These are phyloP conservation scores for Colletotrichum higginsianum DNA, from an alignment of 2,329 filamentous ascomycete species.

Conservation along the genomic window DNA sequence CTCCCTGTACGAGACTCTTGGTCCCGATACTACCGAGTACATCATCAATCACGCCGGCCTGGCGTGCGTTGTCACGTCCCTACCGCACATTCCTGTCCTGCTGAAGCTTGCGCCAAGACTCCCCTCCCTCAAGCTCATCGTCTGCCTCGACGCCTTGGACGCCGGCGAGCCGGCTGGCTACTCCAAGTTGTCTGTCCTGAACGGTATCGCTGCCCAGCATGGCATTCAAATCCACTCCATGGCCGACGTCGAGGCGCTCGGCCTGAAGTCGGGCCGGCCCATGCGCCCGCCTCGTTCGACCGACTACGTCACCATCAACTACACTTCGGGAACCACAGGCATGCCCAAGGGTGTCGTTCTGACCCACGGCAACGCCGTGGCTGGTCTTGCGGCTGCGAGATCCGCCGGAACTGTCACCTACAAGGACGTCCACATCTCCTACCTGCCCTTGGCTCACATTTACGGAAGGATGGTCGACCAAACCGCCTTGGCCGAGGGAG, in stretches of 20 bases:
- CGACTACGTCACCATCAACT: constrained; percentile 91
- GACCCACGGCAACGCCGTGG: constrained; percentile 85
- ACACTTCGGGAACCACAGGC: constrained; percentile 89
- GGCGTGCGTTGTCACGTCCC: constrained; percentile 80
- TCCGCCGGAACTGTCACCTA: constrained; percentile 65
- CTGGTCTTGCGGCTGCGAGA: constrained; percentile 76
- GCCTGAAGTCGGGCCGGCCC: constrained; percentile 77
- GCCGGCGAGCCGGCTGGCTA: constrained; percentile 82
- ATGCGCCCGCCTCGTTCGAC: constrained; percentile 80
- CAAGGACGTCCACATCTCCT: constrained; percentile 81
- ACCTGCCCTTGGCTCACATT: constrained; percentile 94
- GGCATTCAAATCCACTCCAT: constrained; percentile 87
- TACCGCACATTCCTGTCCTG: constrained; percentile 85
- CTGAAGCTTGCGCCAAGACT: constrained; percentile 84
- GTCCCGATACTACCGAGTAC: constrained; percentile 91
- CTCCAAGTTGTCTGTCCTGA: constrained; percentile 85
- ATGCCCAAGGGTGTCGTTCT: constrained; percentile 87
- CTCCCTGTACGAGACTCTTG: constrained; percentile 96
- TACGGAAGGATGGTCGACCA: constrained; percentile 91
- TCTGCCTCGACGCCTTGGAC: constrained; percentile 88
- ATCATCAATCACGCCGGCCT: constrained; percentile 93
- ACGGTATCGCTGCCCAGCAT: constrained; percentile 79
- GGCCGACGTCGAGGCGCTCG: constrained; percentile 84
- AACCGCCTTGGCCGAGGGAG: constrained; percentile 78
- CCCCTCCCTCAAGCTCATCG: constrained; percentile 87